phyloP scores from a whole-genome alignment of 805 yeast genomes.

The Monosporozyma solicola region DNA sequence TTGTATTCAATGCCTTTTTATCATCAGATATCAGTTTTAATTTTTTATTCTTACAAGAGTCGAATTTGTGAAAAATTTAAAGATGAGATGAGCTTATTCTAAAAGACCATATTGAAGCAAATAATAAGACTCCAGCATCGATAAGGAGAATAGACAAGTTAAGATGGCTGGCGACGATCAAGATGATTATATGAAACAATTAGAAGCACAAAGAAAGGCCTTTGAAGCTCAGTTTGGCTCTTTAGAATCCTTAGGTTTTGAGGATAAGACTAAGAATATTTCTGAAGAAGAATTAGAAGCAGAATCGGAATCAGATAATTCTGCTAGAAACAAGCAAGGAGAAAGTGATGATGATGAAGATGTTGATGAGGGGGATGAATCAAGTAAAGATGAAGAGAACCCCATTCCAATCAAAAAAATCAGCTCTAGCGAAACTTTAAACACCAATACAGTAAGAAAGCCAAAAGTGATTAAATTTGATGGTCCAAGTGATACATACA shows the following conservation, averaged over 20 bases:
- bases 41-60: background rate
- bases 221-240: conserved; percentile 61
- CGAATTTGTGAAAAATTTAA: background rate
- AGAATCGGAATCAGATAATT: background rate
- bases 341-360: conserved; percentile 3
- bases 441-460: background rate
- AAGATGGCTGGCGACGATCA: conserved; percentile 1
- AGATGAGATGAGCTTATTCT: conserved; percentile 1
- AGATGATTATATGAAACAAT: conserved; percentile 15
- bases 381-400: conserved; percentile 14
- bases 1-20: background rate
- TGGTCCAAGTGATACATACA: conserved; percentile 17
- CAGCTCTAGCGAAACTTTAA: background rate
- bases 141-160: background rate
- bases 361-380: conserved; percentile 14
- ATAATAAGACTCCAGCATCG: background rate
- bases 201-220: conserved; percentile 48
- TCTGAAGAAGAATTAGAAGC: conserved; percentile 3
- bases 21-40: background rate
- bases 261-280: conserved; percentile 34
- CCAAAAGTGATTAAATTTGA: conserved; percentile 24
- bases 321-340: background rate
- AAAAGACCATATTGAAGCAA: background rate
- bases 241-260: conserved; percentile 44
- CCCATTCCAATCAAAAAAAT: background rate